Base-by-base conservation (phyloP, 108 stramenopile genomes). In the Ochromonas danica region DNA sequence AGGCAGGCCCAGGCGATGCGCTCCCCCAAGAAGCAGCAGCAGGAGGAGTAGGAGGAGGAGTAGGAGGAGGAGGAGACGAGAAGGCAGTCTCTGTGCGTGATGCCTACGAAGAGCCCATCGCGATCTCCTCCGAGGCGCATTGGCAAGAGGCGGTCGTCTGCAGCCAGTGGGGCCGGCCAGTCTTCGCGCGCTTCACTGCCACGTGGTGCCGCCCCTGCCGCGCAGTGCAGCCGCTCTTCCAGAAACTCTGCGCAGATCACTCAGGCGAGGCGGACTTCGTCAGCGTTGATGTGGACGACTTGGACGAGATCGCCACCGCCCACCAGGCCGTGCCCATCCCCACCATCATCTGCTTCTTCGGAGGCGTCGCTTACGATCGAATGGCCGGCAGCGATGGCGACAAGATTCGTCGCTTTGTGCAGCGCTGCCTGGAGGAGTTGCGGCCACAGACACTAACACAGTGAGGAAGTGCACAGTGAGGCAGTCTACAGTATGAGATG, bases 261-360 rank as follows among this genome's bases (percentile, higher is more conserved):
- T 22, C 10, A 22, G 51, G 22, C 10, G 22, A 57, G 10, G 51
- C 22, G 10, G 10, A 57, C 51, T 10, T 22, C 17, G 22, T 57
- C 51, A 57, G 51, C 51, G 51, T 57, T 22, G 51, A 57, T 57
- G 51, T 57, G 17, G 51, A 57, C 51, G 51, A 57, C 22, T 57
- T 57, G 17, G 51, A 57, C 22, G 51, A 57, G 22, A 10, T 57
- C 17, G 51, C 17, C 10, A 22, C 51, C 17, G 22, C 10, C 10
- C 22, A 57, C 22, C 51, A 57, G 10, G 51, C 51, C 51, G 51
- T 57, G 51, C 51, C 22, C 17, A 17, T 57, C 17, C 51, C 51
- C 51, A 57, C 22, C 17, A 22, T 57, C 22, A 22, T 57, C 51
- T 10, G 17, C 22, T 22, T 57, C 10, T 22, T 17, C 51, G 17